These are phyloP conservation scores for Penicillium silybi DNA, from an alignment of 495 filamentous ascomycete species.

Conservation along the genomic window DNA sequence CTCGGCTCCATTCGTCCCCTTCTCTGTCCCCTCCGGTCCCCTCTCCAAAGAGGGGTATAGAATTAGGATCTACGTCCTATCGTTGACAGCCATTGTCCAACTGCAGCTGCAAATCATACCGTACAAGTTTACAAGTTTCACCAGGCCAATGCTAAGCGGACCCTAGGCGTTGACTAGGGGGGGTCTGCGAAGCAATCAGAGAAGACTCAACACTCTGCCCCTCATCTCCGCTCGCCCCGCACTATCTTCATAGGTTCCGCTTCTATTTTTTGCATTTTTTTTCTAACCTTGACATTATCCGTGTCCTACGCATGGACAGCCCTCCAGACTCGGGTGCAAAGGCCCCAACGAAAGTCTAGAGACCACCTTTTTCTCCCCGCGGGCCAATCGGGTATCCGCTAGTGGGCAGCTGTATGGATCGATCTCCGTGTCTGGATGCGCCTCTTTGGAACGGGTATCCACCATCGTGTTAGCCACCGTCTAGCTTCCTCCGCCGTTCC, in stretches of 20 bases:
- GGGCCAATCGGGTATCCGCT: conserved; percentile 10
- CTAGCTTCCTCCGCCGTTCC: neutral
- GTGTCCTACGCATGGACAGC: conserved; percentile 6
- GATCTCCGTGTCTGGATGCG: conserved; percentile 20
- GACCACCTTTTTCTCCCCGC: neutral
- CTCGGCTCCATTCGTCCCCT: neutral
- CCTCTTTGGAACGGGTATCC: conserved; percentile 13
- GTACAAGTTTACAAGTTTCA: conserved; percentile 1
- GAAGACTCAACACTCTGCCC: conserved; percentile 6
- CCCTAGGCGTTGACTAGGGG: neutral
- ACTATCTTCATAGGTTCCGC: conserved; percentile 11
- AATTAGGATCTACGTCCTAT: neutral
- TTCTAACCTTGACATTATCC: too few relatives aligned
- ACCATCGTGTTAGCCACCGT: neutral
- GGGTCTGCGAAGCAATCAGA: conserved; percentile 10
- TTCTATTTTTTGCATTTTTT: conserved; percentile 17
- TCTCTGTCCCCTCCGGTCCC: too few relatives aligned
- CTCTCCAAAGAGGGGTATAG: neutral
- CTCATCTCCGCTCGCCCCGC: conserved; percentile 18
- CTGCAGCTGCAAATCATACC: neutral
- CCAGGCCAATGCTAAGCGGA: neutral
- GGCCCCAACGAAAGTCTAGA: neutral
- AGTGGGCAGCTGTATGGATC: conserved; percentile 11
- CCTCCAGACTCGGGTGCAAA: neutral
- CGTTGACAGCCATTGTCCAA: too few relatives aligned